These are phyloP conservation scores for Talaromyces sp. DNA, from an alignment of 2,329 filamentous ascomycete genomes.

Conservation along the genomic window DNA sequence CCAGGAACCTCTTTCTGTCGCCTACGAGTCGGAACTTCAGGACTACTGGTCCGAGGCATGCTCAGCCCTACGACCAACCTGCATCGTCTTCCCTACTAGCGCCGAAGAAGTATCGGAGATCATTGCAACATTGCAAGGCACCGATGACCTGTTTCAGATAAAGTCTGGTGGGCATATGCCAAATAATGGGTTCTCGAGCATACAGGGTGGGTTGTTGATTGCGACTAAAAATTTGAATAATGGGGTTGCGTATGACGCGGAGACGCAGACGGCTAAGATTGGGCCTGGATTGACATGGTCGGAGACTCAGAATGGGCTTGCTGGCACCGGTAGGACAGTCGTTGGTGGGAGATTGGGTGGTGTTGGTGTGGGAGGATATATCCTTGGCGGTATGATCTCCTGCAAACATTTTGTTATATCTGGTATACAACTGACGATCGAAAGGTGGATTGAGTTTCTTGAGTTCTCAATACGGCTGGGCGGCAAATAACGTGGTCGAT, in stretches of 20 bases:
- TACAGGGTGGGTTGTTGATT: conserved; percentile 44
- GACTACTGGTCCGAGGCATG: conserved; percentile 50
- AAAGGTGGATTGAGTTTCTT: conserved; percentile 47
- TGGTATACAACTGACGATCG: neutral
- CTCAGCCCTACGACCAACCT: conserved; percentile 44
- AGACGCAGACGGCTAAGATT: conserved; percentile 39
- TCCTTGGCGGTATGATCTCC: conserved; percentile 40
- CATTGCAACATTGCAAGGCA: conserved; percentile 49
- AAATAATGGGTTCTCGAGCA: conserved; percentile 47
- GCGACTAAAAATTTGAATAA: conserved; percentile 45
- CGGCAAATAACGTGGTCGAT: conserved; percentile 47
- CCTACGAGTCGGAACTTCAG: conserved; percentile 39
- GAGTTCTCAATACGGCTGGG: conserved; percentile 50
- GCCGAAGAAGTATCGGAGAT: conserved; percentile 53
- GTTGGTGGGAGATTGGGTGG: conserved; percentile 49
- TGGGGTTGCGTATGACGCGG: conserved; percentile 32
- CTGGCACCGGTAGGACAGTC: conserved; percentile 32
- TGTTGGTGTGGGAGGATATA: conserved; percentile 48
- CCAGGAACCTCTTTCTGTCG: conserved; percentile 30
- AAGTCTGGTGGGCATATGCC: conserved; percentile 51
- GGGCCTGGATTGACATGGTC: conserved; percentile 38
- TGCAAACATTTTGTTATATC: too few species aligned
- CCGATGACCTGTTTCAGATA: conserved; percentile 54
- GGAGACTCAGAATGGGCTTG: conserved; percentile 32
- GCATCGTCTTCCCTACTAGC: conserved; percentile 49